A percentile compares a stretch with the other conserved stretches of the same genome.
These are phyloP conservation scores for Verticillium nubilum DNA, from an alignment of 2,329 filamentous ascomycete species.

Conservation along the genomic window DNA sequence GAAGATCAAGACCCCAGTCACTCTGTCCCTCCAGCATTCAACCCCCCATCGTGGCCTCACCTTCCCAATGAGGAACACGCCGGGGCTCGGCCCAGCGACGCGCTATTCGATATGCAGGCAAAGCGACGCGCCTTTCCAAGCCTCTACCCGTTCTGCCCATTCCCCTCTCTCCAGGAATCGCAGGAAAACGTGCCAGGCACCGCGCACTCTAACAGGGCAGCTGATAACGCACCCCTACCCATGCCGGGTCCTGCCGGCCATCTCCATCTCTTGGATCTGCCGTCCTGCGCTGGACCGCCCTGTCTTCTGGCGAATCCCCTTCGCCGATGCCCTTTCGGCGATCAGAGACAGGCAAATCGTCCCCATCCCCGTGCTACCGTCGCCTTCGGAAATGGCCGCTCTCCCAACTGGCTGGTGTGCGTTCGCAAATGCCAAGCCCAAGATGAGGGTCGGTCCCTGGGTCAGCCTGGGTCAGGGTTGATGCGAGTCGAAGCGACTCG, in stretches of 20 bases:
- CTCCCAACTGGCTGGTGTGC: not conserved
- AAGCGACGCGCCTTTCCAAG: not conserved
- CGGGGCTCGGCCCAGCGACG: not conserved
- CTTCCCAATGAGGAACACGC: not conserved
- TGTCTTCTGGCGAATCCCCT: not conserved
- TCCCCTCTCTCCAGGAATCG: not conserved
- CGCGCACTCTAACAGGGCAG: constrained; percentile 11
- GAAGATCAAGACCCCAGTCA: not conserved
- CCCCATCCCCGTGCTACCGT: not conserved
- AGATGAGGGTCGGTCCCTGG: not conserved
- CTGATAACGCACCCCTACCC: constrained; percentile 11
- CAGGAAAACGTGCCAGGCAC: constrained; percentile 13
- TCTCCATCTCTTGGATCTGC: constrained; percentile 4
- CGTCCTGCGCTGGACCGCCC: not conserved
- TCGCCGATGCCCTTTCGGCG: not conserved
- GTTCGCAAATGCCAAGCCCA: not conserved
- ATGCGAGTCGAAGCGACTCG: not conserved
- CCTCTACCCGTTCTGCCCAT: not conserved
- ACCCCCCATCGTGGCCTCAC: not conserved
- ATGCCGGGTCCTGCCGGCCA: not conserved
- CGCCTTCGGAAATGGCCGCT: not conserved
- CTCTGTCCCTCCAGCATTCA: not conserved
- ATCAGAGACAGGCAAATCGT: not conserved
- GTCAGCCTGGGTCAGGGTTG: not conserved
- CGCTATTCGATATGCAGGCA: not conserved